Conservation (phyloP, 768 basidiomycete genomes). For the Tricholoma terreum region DNA sequence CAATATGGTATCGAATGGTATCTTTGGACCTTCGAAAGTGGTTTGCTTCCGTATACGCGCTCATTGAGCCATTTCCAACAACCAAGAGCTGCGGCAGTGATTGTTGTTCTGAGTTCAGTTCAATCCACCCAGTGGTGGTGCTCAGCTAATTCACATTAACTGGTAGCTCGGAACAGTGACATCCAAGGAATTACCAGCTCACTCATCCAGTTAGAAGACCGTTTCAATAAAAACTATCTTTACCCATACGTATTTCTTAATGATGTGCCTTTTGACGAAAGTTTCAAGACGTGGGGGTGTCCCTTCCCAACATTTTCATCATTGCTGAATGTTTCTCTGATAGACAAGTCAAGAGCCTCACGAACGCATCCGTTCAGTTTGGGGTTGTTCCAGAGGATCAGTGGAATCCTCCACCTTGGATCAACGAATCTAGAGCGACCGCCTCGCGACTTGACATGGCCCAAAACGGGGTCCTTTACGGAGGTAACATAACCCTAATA, state of each 20-base stretch:
- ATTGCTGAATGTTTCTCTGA: background rate
- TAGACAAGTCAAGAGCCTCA: conserved; percentile 26
- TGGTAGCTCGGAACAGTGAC: conserved; percentile 63
- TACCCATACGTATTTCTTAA: conserved; percentile 93
- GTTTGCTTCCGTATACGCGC: background rate
- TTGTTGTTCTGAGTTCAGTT: background rate
- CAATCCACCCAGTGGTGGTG: background rate
- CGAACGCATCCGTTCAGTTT: conserved; percentile 39
- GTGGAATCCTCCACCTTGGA: conserved; percentile 76
- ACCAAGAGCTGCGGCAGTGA: background rate
- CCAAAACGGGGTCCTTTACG: conserved; percentile 42
- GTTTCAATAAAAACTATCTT: conserved; percentile 72
- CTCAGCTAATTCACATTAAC: background rate
- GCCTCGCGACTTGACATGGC: conserved; percentile 60
- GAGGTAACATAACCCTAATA: conserved; percentile 24
- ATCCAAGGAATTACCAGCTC: conserved; percentile 53
- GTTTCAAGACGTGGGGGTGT: conserved; percentile 62
- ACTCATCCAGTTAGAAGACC: conserved; percentile 72
- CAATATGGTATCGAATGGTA: background rate
- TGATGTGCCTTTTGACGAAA: conserved; percentile 72
- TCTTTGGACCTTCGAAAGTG: background rate
- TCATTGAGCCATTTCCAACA: background rate
- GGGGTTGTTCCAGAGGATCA: conserved; percentile 65
- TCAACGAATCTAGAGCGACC: conserved; percentile 67
- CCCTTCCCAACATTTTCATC: background rate